These are phyloP conservation scores for Aspergillus pseudotamarii DNA, from an alignment of 2,329 filamentous ascomycete genomes.

Conservation along the genomic window DNA sequence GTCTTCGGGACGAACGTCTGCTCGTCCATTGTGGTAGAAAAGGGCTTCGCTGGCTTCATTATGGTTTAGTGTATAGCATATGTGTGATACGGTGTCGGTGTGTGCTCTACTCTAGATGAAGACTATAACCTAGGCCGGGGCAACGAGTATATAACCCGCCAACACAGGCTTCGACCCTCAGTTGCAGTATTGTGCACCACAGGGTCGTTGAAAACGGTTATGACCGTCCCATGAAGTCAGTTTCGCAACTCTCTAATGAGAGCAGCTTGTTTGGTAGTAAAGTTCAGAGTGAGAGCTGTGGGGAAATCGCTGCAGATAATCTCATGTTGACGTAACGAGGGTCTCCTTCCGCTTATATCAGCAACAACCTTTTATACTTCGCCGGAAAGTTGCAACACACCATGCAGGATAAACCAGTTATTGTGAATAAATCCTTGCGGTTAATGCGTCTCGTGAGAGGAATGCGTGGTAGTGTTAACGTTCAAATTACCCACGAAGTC, in stretches of 20 bases:
- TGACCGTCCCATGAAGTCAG: background rate
- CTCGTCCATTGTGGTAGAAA: conserved; percentile 36
- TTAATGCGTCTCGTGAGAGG: background rate
- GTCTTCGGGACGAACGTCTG: conserved; percentile 38
- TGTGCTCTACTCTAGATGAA: background rate
- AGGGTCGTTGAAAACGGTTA: background rate
- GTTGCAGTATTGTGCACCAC: background rate
- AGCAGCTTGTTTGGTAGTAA: background rate
- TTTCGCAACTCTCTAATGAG: background rate
- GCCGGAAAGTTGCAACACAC: background rate
- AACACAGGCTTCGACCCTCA: background rate
- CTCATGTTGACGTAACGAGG: conserved; percentile 23
- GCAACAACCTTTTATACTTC: background rate
- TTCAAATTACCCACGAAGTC: conserved; percentile 33
- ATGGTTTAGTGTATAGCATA: background rate
- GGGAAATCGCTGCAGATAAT: background rate
- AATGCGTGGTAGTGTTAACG: background rate
- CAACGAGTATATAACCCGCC: background rate
- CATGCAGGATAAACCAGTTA: background rate
- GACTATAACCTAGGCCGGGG: background rate
- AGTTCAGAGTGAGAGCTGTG: background rate
- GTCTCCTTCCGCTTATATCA: background rate
- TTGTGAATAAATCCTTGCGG: background rate
- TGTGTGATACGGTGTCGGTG: background rate
- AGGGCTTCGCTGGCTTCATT: conserved; percentile 26